Percentiles rank a stretch among this genome's conserved stretches.
These are phyloP conservation scores for Aspergillus hancockii DNA, from an alignment of 495 filamentous ascomycete species.

Conservation along the genomic window DNA sequence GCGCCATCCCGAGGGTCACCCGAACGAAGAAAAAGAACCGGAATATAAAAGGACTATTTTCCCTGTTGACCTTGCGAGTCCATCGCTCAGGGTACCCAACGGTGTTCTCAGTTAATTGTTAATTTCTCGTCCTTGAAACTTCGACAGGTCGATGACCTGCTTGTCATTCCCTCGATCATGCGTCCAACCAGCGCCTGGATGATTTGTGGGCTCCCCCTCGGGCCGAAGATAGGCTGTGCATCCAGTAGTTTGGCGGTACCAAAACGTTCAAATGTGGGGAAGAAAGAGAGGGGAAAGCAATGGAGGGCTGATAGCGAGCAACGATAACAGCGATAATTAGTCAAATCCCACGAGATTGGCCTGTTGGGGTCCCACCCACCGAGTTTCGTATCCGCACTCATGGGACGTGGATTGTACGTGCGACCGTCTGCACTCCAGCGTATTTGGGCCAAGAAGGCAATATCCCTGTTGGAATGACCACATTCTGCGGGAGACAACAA, in stretches of 20 bases:
- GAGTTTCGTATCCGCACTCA: neutral
- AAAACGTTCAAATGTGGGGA: neutral
- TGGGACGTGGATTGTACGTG: neutral
- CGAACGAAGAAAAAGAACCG: slow-evolving; percentile 6
- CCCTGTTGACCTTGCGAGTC: neutral
- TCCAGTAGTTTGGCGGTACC: neutral
- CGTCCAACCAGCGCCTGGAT: too few relatives aligned
- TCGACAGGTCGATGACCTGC: too few relatives aligned
- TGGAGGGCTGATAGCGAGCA: neutral
- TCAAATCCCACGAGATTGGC: neutral
- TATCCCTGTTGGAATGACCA: neutral
- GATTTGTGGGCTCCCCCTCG: neutral
- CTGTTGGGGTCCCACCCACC: neutral
- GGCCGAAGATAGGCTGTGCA: neutral
- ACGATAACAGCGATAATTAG: slow-evolving; percentile 1
- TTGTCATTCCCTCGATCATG: too few relatives aligned
- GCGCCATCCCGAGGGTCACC: slow-evolving; percentile 4
- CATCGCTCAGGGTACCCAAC: neutral
- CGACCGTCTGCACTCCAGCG: neutral
- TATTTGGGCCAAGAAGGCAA: too few relatives aligned
- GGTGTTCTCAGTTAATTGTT: too few relatives aligned
- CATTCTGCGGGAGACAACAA: neutral
- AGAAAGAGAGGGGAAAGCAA: neutral
- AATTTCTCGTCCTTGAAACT: neutral
- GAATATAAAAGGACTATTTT: neutral